Percentiles rank a stretch among this genome's conserved stretches.
phyloP scores from a whole-genome alignment of 1,284 basidiomycete genomes.

The Amylostereum areolatum region DNA sequence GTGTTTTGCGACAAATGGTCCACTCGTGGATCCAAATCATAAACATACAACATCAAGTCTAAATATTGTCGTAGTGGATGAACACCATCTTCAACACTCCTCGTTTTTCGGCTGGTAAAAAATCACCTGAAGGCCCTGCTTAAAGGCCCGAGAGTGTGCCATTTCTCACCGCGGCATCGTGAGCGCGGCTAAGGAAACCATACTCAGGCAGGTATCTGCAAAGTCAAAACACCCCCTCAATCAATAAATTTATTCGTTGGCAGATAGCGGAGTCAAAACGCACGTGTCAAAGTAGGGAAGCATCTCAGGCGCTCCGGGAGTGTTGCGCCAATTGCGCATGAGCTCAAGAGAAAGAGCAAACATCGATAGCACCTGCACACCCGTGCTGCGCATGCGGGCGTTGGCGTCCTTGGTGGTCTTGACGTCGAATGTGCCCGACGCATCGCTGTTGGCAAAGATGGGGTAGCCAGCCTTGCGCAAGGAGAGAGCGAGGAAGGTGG shows the following conservation, averaged over 20 bases:
- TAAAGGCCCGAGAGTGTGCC: constrained; percentile 16
- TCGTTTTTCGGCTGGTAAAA: too few relatives aligned
- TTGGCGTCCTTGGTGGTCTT: constrained; percentile 37
- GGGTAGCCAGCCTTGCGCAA: constrained; percentile 36
- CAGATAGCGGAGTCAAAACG: constrained; percentile 12
- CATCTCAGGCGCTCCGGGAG: constrained; percentile 32
- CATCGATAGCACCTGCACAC: constrained; percentile 37
- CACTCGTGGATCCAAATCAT: too few relatives aligned
- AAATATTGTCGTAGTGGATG: too few relatives aligned
- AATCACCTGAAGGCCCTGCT: neutral
- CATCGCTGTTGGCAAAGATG: constrained; percentile 39
- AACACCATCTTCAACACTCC: too few relatives aligned
- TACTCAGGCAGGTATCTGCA: constrained; percentile 32
- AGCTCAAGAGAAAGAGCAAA: constrained; percentile 37
- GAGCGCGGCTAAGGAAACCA: constrained; percentile 31
- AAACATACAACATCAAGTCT: too few relatives aligned
- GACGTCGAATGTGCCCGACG: constrained; percentile 33
- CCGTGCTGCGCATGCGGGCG: constrained; percentile 38
- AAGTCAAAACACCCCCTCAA: constrained; percentile 3
- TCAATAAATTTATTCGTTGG: neutral
- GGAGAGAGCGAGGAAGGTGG: constrained; percentile 39
- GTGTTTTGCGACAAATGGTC: too few relatives aligned
- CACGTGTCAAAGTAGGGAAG: constrained; percentile 37
- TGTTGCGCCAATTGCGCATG: constrained; percentile 43
- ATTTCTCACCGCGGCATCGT: constrained; percentile 30